phyloP scores from a whole-genome alignment of 768 basidiomycete species.

The Austroboletus eburneus region DNA sequence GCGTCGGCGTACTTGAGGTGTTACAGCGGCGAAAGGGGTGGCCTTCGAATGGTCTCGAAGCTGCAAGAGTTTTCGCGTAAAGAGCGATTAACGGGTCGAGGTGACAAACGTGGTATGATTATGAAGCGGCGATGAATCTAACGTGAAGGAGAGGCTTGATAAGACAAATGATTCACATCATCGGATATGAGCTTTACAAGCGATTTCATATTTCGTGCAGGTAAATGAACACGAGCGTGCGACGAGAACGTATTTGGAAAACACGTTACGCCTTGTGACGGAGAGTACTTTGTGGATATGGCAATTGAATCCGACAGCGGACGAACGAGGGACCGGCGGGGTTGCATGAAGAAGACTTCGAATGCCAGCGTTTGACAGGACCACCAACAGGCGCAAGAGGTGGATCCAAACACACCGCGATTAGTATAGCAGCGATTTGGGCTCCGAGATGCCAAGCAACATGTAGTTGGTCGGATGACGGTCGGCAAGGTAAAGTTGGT shows the following conservation, averaged over 20 bases:
- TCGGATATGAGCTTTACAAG: not conserved
- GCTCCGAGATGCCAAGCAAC: slow-evolving; percentile 10
- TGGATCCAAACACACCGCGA: not conserved
- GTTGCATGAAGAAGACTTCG: too few relatives aligned
- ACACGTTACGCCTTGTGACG: not conserved
- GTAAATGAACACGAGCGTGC: slow-evolving; percentile 1
- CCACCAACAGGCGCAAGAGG: not conserved
- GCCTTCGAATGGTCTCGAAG: not conserved
- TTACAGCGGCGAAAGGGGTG: slow-evolving; percentile 4
- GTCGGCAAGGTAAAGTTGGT: slow-evolving; percentile 3
- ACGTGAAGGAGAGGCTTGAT: not conserved
- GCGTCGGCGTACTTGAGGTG: not conserved
- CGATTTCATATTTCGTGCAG: slow-evolving; percentile 1
- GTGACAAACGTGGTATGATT: slow-evolving; percentile 3
- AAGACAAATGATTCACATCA: not conserved
- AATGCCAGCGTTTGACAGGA: not conserved
- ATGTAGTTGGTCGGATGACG: slow-evolving; percentile 8
- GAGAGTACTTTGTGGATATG: not conserved
- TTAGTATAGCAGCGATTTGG: too few relatives aligned
- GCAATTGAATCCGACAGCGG: too few relatives aligned
- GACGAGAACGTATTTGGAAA: not conserved
- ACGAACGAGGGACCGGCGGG: too few relatives aligned
- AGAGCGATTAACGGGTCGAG: slow-evolving; percentile 2
- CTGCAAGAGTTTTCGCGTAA: slow-evolving; percentile 4
- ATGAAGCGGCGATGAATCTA: not conserved